A percentile compares a stretch with the other conserved stretches of the same genome.
Conservation (phyloP, 2,329 filamentous ascomycete species). For the Eutypella sp. region DNA sequence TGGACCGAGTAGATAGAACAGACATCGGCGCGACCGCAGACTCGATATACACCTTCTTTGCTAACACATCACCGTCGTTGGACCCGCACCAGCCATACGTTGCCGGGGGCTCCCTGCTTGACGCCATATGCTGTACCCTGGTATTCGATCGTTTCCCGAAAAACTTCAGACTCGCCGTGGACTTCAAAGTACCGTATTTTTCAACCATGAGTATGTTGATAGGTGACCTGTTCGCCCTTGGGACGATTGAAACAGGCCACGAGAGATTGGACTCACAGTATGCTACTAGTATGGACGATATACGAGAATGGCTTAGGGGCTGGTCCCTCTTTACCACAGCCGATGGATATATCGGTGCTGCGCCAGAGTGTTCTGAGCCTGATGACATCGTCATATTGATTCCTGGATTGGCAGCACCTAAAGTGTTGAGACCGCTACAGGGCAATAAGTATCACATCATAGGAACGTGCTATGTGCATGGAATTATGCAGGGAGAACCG, state of each 20-base stretch:
- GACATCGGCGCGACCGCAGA: neutral
- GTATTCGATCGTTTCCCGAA: neutral
- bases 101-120: neutral
- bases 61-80: neutral
- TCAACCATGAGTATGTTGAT: too few species aligned
- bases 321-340: neutral
- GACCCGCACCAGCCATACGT: neutral
- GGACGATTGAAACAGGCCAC: neutral
- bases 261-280: neutral
- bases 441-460: neutral
- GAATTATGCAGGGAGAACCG: neutral
- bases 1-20: neutral
- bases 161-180: neutral
- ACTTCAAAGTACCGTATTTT: too few species aligned
- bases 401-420: neutral
- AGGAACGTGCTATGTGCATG: neutral
- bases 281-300: neutral
- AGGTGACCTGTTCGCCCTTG: too few species aligned
- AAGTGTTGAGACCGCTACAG: neutral
- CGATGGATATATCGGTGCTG: neutral
- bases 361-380: neutral
- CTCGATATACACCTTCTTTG: neutral
- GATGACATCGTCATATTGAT: neutral
- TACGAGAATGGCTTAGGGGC: neutral
- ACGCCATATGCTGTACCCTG: neutral